Evolutionary conservation across 106 monocot species (phyloP).

Genomic region (Dioscorea dumetorum): DNA sequence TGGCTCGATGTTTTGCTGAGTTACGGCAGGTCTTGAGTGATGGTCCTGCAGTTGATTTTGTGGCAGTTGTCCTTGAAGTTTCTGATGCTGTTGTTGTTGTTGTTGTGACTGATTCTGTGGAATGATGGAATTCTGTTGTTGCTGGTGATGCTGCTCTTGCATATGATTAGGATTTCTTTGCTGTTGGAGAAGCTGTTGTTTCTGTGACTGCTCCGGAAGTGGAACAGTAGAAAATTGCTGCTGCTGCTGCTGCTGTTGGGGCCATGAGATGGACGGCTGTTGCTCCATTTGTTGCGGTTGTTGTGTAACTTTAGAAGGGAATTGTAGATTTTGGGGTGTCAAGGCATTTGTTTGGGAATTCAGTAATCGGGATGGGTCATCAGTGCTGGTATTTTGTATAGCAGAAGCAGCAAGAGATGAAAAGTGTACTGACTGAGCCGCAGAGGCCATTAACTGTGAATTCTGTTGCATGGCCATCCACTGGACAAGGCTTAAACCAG

Average conservation of each 20-base stretch:
- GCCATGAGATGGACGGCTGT: slow-evolving; percentile 16
- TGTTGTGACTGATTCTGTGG: slow-evolving; percentile 18
- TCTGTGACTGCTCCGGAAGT: slow-evolving; percentile 19
- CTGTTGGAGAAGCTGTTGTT: slow-evolving; percentile 13
- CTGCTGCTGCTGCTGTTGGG: slow-evolving; percentile 23
- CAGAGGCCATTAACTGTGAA: slow-evolving; percentile 30
- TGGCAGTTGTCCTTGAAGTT: slow-evolving; percentile 20
- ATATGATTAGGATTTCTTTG: slow-evolving; percentile 15
- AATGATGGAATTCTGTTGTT: background rate
- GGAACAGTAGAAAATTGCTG: slow-evolving; percentile 2
- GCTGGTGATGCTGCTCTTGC: slow-evolving; percentile 10
- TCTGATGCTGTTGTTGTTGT: slow-evolving; percentile 3
- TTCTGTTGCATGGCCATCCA: slow-evolving; percentile 93
- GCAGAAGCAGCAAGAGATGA: slow-evolving; percentile 32
- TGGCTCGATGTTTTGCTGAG: slow-evolving; percentile 27
- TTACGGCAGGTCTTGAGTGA: slow-evolving; percentile 20
- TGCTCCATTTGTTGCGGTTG: slow-evolving; percentile 36
- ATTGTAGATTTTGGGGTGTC: slow-evolving; percentile 32
- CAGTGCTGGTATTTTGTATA: slow-evolving; percentile 17
- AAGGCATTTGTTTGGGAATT: slow-evolving; percentile 48
- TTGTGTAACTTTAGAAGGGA: slow-evolving; percentile 30
- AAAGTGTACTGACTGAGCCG: slow-evolving; percentile 36
- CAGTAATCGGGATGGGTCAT: slow-evolving; percentile 41
- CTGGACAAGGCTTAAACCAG: slow-evolving; percentile 71
- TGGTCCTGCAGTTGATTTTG: slow-evolving; percentile 8